Base-by-base conservation (phyloP, 257 asterid species). In the Pogostemon cablin region DNA sequence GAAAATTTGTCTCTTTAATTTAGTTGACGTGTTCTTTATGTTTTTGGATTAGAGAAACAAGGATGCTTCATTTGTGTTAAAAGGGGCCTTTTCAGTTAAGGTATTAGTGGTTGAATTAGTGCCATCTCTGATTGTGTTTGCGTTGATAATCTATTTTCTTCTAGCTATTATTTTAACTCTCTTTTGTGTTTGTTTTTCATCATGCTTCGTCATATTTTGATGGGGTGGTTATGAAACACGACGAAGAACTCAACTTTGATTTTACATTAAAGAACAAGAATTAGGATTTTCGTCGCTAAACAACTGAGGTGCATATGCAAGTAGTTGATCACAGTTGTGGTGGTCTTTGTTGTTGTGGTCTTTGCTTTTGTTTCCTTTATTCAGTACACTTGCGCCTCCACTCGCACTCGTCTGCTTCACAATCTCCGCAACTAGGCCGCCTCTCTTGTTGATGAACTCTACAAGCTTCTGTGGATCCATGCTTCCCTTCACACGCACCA, bases 241-340 rank as follows among this genome's bases (percentile, higher is more conserved):
- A 25, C 32, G 32, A 25, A 25, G 32, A 25, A 25, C 32, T 25
- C 32, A 25, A 25, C 32, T 25, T 49, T 35, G 52, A 20, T 11
- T 7, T 40, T 71, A 90, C 83, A 86, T 68, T 1, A 84, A 40
- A 3, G 75, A 79, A 65, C 97, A 90, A 35, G 95, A 66, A 84
- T 88, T 87, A 2, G 97, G 97, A 72, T 90, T 84, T 59, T 90
- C 97, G 59, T 90, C 96, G 38, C 96, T 86, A 72, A 90, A 90
- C 12, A 88, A 46, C 20, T 83, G 90, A 63, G 93, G 90, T 5
- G 89, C 88, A 69, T 78, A 76, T 2, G 82, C 65, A n/a, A 81
- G 35, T 7, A 78, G 86, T 2, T 53, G 62, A 32, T 80, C 67
- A 39, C 69, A 77, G 49, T 78, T 55, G 44, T 53, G 68, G 62